phyloP scores from a whole-genome alignment of 148 eudicot species.

The Chenopodium berlandieri region DNA sequence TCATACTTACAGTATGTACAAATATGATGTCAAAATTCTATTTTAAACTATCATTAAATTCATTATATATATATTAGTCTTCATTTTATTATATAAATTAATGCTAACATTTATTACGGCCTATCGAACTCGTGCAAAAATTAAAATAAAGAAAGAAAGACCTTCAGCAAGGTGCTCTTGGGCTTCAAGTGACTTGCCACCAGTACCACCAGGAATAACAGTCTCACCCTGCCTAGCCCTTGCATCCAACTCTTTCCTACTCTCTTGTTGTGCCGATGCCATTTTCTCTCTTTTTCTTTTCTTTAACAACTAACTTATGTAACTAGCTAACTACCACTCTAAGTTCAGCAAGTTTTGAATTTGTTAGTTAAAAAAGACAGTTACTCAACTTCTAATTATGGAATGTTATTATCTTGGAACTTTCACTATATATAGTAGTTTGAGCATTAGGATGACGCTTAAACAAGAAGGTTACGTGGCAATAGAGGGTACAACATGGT shows the following conservation, averaged over 20 bases:
- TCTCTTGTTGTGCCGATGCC: slow-evolving; percentile 37
- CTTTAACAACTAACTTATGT: neutral
- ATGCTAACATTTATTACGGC: no score
- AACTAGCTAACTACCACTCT: neutral
- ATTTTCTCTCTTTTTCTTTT: slow-evolving; percentile 13
- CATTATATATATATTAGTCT: no score
- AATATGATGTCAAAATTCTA: no score
- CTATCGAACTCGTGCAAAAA: no score
- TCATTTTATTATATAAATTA: no score
- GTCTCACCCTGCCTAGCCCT: slow-evolving; percentile 45
- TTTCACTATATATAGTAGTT: neutral
- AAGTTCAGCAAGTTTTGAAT: neutral
- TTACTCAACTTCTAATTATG: neutral
- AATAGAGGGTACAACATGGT: slow-evolving; percentile 1
- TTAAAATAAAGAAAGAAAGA: neutral
- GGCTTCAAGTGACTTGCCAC: slow-evolving; percentile 35
- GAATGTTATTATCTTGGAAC: neutral
- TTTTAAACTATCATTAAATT: no score
- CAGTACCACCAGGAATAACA: slow-evolving; percentile 38
- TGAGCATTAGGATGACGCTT: neutral
- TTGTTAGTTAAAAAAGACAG: neutral
- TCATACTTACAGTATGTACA: no score
- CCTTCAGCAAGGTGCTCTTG: slow-evolving; percentile 39
- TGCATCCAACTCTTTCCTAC: slow-evolving; percentile 36
- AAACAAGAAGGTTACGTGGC: slow-evolving; percentile 22